Evolutionary conservation across 2,329 filamentous ascomycete species (phyloP).

Genomic region (Ceratocystis ficicola): DNA sequence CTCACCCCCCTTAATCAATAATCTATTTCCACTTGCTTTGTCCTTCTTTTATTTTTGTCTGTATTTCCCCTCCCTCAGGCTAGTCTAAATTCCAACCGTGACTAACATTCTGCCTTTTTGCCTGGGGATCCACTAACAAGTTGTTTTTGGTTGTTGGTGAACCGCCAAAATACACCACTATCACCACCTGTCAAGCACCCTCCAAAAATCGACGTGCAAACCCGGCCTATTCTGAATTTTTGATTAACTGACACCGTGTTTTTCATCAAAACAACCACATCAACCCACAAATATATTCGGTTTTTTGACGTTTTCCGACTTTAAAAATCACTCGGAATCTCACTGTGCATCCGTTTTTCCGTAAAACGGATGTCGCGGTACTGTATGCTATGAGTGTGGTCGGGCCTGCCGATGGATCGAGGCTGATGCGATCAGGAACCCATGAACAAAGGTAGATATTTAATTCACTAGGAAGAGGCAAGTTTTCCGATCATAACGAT

Average conservation of each 20-base stretch:
- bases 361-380: conserved; percentile 57
- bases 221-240: conserved; percentile 16
- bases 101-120: not conserved
- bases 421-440: conserved; percentile 53
- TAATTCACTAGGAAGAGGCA: conserved; percentile 35
- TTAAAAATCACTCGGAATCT: conserved; percentile 17
- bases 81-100: conserved; percentile 20
- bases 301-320: conserved; percentile 19
- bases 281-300: conserved; percentile 18
- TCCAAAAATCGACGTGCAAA: conserved; percentile 8
- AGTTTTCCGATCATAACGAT: conserved; percentile 41
- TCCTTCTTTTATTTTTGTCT: conserved; percentile 8
- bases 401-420: conserved; percentile 52
- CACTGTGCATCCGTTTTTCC: conserved; percentile 43
- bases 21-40: conserved; percentile 8
- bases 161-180: conserved; percentile 21
- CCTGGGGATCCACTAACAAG: conserved; percentile 18
- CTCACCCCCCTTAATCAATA: conserved; percentile 10
- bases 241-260: conserved; percentile 17
- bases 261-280: conserved; percentile 20
- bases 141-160: conserved; percentile 15
- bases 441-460: conserved; percentile 47
- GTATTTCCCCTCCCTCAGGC: not conserved
- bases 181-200: conserved; percentile 15
- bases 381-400: conserved; percentile 61